A percentile compares a stretch with the other conserved stretches of the same genome.
Evolutionary conservation across 345 rosid species (phyloP).

Genomic region (Microthlaspi erraticum): DNA sequence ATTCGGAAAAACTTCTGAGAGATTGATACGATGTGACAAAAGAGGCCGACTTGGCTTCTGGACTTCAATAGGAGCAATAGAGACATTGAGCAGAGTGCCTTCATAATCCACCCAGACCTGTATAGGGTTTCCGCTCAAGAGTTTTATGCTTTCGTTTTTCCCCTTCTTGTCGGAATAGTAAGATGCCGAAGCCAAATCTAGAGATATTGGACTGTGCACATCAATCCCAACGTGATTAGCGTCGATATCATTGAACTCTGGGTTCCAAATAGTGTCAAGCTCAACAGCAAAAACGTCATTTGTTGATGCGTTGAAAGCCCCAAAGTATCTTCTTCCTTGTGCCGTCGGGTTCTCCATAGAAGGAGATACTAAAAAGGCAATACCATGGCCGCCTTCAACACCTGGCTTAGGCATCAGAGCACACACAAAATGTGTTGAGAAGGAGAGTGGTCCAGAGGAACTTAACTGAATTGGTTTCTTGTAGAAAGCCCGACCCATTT

Average conservation of each 20-base stretch:
- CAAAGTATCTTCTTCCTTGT: conserved; percentile 43
- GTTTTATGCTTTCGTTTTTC: conserved; percentile 35
- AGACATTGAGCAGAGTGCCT: conserved; percentile 50
- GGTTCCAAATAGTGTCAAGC: conserved; percentile 57
- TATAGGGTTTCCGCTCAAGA: conserved; percentile 52
- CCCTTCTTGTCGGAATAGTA: conserved; percentile 45
- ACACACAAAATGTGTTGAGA: conserved; percentile 53
- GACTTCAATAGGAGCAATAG: conserved; percentile 48
- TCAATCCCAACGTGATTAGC: conserved; percentile 69
- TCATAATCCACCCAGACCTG: conserved; percentile 74
- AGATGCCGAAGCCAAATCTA: conserved; percentile 41
- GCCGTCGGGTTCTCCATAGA: conserved; percentile 37
- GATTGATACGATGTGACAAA: conserved; percentile 49
- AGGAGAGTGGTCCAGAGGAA: conserved; percentile 44
- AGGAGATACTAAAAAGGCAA: conserved; percentile 51
- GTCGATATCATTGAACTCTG: conserved; percentile 53
- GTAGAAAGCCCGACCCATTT: conserved; percentile 59
- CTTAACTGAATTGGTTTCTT: conserved; percentile 51
- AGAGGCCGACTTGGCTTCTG: conserved; percentile 57
- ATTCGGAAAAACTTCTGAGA: conserved; percentile 48
- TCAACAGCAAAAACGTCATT: conserved; percentile 58
- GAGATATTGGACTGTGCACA: conserved; percentile 53
- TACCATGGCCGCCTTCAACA: conserved; percentile 54
- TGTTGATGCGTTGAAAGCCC: conserved; percentile 52
- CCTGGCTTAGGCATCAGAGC: conserved; percentile 45